Percentiles rank a stretch among this genome's conserved stretches.
Conservation (phyloP, 768 basidiomycete species). For the Lentinus tigrinus region DNA sequence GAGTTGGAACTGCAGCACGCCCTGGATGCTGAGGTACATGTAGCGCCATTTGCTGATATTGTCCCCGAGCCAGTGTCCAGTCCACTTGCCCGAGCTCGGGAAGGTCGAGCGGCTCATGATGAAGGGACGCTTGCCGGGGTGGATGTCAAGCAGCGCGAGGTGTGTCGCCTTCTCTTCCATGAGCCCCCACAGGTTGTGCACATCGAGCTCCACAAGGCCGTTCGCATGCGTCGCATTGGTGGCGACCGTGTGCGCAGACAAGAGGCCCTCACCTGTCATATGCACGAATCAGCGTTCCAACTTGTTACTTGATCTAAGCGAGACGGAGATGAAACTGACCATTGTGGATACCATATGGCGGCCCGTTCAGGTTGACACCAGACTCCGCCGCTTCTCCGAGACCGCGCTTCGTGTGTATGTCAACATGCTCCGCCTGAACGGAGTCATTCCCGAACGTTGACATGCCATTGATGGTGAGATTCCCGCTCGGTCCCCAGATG, state of each 20-base stretch:
- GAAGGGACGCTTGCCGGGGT: constrained; percentile 65
- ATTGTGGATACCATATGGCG: constrained; percentile 73
- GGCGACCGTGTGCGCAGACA: constrained; percentile 58
- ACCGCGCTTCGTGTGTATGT: constrained; percentile 39
- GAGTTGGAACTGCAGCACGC: constrained; percentile 78
- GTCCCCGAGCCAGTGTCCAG: constrained; percentile 79
- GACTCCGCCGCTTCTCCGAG: constrained; percentile 49
- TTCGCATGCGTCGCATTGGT: constrained; percentile 70
- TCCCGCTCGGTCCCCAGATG: constrained; percentile 67
- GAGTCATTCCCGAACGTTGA: constrained; percentile 45
- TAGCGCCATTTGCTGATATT: constrained; percentile 77
- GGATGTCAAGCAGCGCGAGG: constrained; percentile 51
- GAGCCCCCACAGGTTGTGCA: constrained; percentile 69
- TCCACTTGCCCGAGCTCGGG: constrained; percentile 65
- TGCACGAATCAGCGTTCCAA: background rate
- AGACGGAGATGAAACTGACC: constrained; percentile 36
- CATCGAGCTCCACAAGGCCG: constrained; percentile 63
- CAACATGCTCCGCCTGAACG: background rate
- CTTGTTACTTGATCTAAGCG: too few relatives aligned
- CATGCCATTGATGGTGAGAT: constrained; percentile 69
- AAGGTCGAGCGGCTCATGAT: constrained; percentile 70
- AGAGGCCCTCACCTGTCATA: constrained; percentile 43
- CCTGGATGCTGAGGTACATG: constrained; percentile 69
- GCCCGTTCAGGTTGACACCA: constrained; percentile 51
- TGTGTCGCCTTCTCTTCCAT: constrained; percentile 72